phyloP scores from a whole-genome alignment of 1,139 yeast species.

The Lodderomyces orthopsilosis region DNA sequence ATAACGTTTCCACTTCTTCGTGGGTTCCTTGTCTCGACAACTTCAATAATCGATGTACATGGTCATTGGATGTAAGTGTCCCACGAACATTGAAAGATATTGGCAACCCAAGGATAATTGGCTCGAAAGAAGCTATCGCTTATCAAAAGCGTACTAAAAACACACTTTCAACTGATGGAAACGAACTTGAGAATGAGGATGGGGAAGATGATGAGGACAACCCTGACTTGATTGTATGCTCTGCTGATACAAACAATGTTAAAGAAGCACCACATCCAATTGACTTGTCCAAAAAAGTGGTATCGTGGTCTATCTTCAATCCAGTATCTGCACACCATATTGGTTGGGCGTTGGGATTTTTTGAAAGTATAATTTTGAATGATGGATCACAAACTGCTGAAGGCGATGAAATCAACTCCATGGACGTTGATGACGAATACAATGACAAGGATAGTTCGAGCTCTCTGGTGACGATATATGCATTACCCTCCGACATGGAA shows the following conservation, averaged over 20 bases:
- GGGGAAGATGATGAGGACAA: constrained; percentile 48
- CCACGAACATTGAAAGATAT: constrained; percentile 80
- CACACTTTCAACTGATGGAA: neutral
- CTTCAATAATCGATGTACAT: constrained; percentile 82
- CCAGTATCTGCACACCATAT: constrained; percentile 93
- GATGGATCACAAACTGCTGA: constrained; percentile 24
- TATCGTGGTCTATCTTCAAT: constrained; percentile 75
- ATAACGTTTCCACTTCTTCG: constrained; percentile 79
- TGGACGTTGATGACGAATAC: constrained; percentile 1
- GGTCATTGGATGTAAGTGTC: constrained; percentile 84
- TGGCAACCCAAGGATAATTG: constrained; percentile 48
- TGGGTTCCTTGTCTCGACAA: constrained; percentile 98
- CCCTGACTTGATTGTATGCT: constrained; percentile 65
- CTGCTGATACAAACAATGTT: constrained; percentile 63
- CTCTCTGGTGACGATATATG: constrained; percentile 56
- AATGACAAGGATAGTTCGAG: constrained; percentile 17
- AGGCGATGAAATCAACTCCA: constrained; percentile 23
- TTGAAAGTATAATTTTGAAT: constrained; percentile 55
- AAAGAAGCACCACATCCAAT: constrained; percentile 48
- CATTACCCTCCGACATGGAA: constrained; percentile 53
- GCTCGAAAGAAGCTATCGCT: constrained; percentile 26
- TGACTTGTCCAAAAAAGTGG: constrained; percentile 71
- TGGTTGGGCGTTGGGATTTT: constrained; percentile 96
- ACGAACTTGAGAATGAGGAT: constrained; percentile 20
- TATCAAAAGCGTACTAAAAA: constrained; percentile 8